These are phyloP conservation scores for Chenopodium quinoa DNA, from an alignment of 148 eudicot genomes.

Conservation along the genomic window DNA sequence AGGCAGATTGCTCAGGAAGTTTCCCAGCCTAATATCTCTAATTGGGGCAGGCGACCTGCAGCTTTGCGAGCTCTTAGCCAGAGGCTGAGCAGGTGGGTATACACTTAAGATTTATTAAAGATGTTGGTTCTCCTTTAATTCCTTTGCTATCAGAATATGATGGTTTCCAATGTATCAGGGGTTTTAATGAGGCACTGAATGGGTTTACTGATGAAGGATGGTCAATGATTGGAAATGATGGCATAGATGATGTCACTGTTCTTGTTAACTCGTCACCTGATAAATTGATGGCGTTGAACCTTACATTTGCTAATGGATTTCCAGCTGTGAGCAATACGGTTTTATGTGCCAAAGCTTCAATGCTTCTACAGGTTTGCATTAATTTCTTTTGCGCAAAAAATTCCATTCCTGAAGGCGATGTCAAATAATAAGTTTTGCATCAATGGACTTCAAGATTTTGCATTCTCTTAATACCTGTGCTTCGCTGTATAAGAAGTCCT, in stretches of 20 bases:
- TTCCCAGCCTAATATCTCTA: conserved; percentile 59
- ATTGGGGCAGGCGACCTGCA: conserved; percentile 77
- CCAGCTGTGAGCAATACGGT: conserved; percentile 66
- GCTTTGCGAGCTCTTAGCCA: conserved; percentile 74
- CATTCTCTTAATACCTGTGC: not conserved
- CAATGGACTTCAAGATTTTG: not conserved
- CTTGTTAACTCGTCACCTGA: conserved; percentile 80
- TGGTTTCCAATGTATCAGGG: conserved; percentile 38
- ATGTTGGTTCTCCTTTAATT: not conserved
- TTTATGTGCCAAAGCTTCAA: conserved; percentile 82
- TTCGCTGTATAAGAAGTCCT: not conserved
- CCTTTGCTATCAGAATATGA: conserved; percentile 2
- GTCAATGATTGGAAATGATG: conserved; percentile 76
- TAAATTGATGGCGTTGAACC: conserved; percentile 66
- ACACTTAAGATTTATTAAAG: not conserved
- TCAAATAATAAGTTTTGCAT: not conserved
- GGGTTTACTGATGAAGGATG: conserved; percentile 86
- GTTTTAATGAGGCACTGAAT: conserved; percentile 80
- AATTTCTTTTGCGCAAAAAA: not conserved
- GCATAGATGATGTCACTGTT: conserved; percentile 74
- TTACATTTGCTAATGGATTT: conserved; percentile 64
- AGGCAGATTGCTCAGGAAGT: conserved; percentile 80
- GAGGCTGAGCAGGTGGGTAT: conserved; percentile 63
- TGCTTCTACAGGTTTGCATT: conserved; percentile 71
- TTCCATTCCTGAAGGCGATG: not conserved